These are phyloP conservation scores for Jatropha curcas DNA, from an alignment of 345 rosid species.

Conservation along the genomic window DNA sequence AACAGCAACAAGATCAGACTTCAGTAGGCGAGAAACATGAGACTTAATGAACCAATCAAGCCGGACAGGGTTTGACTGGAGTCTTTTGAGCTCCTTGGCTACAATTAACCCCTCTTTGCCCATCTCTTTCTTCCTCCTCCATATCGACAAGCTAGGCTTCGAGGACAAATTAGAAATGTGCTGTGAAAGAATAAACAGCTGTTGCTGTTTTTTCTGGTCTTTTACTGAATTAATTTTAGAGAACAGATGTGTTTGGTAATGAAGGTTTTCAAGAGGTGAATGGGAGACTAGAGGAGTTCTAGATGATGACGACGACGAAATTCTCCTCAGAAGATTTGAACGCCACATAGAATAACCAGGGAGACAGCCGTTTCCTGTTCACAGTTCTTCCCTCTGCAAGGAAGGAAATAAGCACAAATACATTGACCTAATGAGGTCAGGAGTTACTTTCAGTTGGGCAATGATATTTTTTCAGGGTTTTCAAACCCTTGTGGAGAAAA, in stretches of 20 bases:
- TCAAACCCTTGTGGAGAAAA: no score
- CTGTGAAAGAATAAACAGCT: constrained; percentile 1
- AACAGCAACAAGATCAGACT: constrained; percentile 80
- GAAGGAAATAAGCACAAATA: no score
- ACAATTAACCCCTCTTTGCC: constrained; percentile 81
- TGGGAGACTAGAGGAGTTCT: no score
- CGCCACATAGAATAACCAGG: constrained; percentile 8
- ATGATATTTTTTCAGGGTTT: no score
- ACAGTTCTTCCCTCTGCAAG: not conserved
- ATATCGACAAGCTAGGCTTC: constrained; percentile 92
- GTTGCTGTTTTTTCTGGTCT: constrained; percentile 1
- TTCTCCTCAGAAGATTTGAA: not conserved
- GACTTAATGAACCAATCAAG: constrained; percentile 65
- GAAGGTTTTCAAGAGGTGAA: not conserved
- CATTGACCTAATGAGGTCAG: no score
- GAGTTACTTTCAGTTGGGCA: no score
- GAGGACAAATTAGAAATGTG: constrained; percentile 48
- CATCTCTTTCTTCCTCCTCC: constrained; percentile 92
- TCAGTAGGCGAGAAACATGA: constrained; percentile 80
- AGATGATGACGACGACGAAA: not conserved
- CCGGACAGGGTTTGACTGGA: constrained; percentile 53
- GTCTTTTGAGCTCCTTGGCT: constrained; percentile 82
- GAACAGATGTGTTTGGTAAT: not conserved
- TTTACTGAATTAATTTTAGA: not conserved
- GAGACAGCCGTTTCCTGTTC: no score